phyloP scores from a whole-genome alignment of 2,329 filamentous ascomycete species.

The Ceratocystis cacaofunesta region DNA sequence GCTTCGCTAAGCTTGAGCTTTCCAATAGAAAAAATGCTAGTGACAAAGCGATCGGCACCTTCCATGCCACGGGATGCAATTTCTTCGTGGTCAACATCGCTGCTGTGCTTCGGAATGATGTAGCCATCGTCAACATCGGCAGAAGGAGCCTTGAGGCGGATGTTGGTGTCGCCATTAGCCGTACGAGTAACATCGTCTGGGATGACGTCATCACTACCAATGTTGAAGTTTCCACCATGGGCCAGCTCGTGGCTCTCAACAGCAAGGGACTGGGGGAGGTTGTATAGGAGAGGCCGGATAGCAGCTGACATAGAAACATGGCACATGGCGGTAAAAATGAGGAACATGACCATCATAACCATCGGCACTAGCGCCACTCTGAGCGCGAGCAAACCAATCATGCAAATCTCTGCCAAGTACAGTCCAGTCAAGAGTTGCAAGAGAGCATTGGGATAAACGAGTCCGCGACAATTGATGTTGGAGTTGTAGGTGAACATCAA shows the following conservation, averaged over 20 bases:
- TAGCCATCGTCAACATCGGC: slow-evolving; percentile 19
- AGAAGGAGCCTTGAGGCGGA: background rate
- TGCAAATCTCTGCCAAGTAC: slow-evolving; percentile 67
- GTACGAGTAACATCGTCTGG: background rate
- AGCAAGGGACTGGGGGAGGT: slow-evolving; percentile 58
- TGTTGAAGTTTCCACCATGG: slow-evolving; percentile 10
- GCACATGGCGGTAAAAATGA: slow-evolving; percentile 62
- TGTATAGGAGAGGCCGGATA: slow-evolving; percentile 60
- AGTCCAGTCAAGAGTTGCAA: slow-evolving; percentile 74
- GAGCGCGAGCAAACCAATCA: slow-evolving; percentile 73
- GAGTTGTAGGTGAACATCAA: slow-evolving; percentile 75
- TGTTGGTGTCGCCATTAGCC: background rate
- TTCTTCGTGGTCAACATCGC: slow-evolving; percentile 13
- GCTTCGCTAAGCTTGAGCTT: slow-evolving; percentile 22
- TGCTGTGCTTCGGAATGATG: slow-evolving; percentile 18
- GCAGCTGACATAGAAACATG: slow-evolving; percentile 61
- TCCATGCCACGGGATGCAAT: slow-evolving; percentile 26
- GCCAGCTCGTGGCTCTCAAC: slow-evolving; percentile 26
- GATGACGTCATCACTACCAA: slow-evolving; percentile 17
- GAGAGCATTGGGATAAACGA: slow-evolving; percentile 74
- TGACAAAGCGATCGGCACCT: slow-evolving; percentile 25
- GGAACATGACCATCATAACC: slow-evolving; percentile 59
- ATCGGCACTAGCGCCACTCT: slow-evolving; percentile 52
- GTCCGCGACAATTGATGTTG: slow-evolving; percentile 70
- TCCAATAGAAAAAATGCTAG: slow-evolving; percentile 24